Evolutionary conservation across 139 green algal genomes (phyloP), one percentile per base, ranked within the genome.

Genomic region (Microglena sp.): DNA sequence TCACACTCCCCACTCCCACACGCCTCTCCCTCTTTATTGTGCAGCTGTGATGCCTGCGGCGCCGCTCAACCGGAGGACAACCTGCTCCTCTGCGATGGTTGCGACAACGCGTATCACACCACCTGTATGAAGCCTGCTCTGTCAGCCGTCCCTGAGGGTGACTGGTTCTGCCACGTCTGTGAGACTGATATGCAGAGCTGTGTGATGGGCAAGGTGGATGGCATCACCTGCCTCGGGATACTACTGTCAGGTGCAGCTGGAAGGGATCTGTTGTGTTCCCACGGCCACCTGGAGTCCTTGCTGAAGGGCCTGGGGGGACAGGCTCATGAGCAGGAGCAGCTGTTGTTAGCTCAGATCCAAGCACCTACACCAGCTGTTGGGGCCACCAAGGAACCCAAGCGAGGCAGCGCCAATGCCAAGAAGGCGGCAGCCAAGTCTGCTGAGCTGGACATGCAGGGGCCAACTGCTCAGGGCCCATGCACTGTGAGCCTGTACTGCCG

Each of bases 31-130:
- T n/a, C 22, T 58, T 44, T 43, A 26, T 28, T 57, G 40, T 35
- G 34, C 69, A 70, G 60, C n/a, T 79, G 66, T 55, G n/a, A 24
- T 4, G 45, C 67, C 18, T 79, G 70, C 45, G 69, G 66, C n/a
- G 5, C 59, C 2, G 33, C 45, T 0, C 22, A 77, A 46, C 75
- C 70, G 8, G 67, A 64, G 2, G 45, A 78, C 28, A 77, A 32
- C 30, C 54, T 86, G 66, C 66, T 86, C 43, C 61, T 86, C 33
- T 86, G 79, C 63, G 79, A 86, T 40, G 79, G 79, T 34, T 86
- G 79, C 45, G 72, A 82, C 29, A 55, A 15, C 0, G 72, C 56
- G 30, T 82, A 70, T 64, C 79, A 86, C 70, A 86, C 4, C 54
- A 4, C 29, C n/a, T 33, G 60, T 26, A 5, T 67, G 33, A 4